Conservation (phyloP, 345 rosid genomes). For the Hibiscus mutabilis region DNA sequence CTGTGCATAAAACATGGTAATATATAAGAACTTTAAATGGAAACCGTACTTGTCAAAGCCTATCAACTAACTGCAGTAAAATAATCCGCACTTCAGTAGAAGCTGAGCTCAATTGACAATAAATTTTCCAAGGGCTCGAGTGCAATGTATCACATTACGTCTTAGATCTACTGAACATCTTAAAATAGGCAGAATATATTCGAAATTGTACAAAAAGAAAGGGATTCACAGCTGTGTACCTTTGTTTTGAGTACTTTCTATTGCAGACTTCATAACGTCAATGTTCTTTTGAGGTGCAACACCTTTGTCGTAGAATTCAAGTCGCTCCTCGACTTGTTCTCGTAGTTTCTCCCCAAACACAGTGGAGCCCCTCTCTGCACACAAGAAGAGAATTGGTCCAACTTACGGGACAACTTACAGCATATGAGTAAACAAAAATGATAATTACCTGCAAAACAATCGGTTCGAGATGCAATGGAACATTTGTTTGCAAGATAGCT, state of each 20-base stretch:
- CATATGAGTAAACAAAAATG: background rate
- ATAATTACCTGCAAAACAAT: conserved; percentile 77
- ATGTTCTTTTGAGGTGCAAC: conserved; percentile 92
- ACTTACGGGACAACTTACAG: background rate
- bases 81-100: background rate
- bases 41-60: background rate
- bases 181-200: background rate
- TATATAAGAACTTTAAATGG: background rate
- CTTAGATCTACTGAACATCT: background rate
- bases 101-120: background rate
- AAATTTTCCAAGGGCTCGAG: background rate
- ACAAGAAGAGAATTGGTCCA: background rate
- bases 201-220: background rate
- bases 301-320: conserved; percentile 91
- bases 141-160: background rate
- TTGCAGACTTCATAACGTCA: conserved; percentile 84
- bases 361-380: conserved; percentile 52
- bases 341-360: conserved; percentile 78
- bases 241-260: conserved; percentile 40
- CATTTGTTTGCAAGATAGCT: conserved; percentile 95
- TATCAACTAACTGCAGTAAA: background rate
- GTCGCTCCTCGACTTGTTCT: conserved; percentile 92
- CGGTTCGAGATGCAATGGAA: conserved; percentile 86
- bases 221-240: conserved; percentile 27
- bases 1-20: conserved; percentile 16